Evolutionary conservation across 2,329 filamentous ascomycete species (phyloP).

Genomic region (Aspergillus puulaauensis): DNA sequence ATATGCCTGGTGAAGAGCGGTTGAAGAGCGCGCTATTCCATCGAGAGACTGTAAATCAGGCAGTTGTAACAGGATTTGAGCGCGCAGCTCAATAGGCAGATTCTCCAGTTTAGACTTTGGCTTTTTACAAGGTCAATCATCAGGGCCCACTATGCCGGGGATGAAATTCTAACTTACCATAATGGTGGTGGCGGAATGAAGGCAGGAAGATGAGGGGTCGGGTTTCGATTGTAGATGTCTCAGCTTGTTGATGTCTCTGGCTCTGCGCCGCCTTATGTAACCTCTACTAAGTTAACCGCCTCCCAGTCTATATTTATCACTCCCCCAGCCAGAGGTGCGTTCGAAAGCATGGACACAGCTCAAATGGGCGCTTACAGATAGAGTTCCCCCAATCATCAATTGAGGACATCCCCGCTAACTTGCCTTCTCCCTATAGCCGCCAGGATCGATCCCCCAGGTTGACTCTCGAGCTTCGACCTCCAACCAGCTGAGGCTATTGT

Average conservation of each 20-base stretch:
- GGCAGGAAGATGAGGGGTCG: not conserved
- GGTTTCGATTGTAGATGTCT: not conserved
- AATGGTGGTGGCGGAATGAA: not conserved
- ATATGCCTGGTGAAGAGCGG: slow-evolving; percentile 16
- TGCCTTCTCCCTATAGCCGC: not conserved
- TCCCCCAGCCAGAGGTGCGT: not conserved
- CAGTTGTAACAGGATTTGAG: not conserved
- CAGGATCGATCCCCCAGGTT: not conserved
- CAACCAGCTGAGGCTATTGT: too few relatives aligned
- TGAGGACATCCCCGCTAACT: not conserved
- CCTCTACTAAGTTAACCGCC: not conserved
- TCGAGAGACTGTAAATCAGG: slow-evolving; percentile 13
- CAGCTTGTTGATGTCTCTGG: not conserved
- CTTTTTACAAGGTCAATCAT: not conserved
- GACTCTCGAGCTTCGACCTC: not conserved
- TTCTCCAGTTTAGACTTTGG: not conserved
- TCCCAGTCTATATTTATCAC: not conserved
- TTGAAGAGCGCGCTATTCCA: slow-evolving; percentile 19
- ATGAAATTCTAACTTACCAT: not conserved
- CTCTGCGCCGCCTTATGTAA: not conserved
- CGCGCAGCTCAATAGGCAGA: not conserved
- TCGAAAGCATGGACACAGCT: not conserved
- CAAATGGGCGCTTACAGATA: not conserved
- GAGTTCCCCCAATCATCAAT: not conserved
- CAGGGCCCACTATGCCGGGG: not conserved